Conservation (phyloP, 129 eudicot genomes). For the Escallonia herrerae region DNA sequence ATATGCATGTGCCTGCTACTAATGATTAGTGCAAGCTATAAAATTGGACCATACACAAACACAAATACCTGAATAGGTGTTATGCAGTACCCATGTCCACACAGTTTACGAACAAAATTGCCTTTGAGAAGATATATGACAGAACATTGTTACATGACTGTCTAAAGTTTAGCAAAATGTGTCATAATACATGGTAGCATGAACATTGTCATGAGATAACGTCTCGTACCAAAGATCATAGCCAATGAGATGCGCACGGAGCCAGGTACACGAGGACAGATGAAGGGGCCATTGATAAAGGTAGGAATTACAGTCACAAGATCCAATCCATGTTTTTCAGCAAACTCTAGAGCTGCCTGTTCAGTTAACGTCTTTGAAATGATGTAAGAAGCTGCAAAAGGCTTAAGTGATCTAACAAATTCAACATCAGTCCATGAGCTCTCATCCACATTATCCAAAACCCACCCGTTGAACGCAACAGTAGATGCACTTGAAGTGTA, state of each 20-base stretch:
- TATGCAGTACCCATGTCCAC: no score
- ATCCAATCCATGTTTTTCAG: slow-evolving; percentile 27
- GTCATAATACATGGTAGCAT: neutral
- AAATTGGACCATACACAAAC: no score
- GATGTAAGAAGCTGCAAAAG: slow-evolving; percentile 12
- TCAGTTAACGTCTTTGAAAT: slow-evolving; percentile 28
- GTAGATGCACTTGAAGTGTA: slow-evolving; percentile 20
- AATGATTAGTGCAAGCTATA: no score
- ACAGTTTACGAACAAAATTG: no score
- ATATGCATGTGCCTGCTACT: no score
- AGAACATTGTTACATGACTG: no score
- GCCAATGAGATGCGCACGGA: slow-evolving; percentile 21
- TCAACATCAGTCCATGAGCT: slow-evolving; percentile 30
- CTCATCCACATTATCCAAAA: slow-evolving; percentile 16
- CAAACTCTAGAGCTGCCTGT: slow-evolving; percentile 26
- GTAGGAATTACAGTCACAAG: slow-evolving; percentile 34
- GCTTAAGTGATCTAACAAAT: slow-evolving; percentile 7
- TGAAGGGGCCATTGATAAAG: slow-evolving; percentile 28
- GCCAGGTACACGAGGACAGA: slow-evolving; percentile 20
- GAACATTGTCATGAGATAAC: neutral
- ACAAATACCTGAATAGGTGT: no score
- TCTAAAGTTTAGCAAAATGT: no score
- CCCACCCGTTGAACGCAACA: slow-evolving; percentile 2
- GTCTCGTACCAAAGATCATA: slow-evolving; percentile 24
- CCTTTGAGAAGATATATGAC: no score